Evolutionary conservation across 176 grass and related monocot genomes (phyloP).

Genomic region (Ensete ventricosum): DNA sequence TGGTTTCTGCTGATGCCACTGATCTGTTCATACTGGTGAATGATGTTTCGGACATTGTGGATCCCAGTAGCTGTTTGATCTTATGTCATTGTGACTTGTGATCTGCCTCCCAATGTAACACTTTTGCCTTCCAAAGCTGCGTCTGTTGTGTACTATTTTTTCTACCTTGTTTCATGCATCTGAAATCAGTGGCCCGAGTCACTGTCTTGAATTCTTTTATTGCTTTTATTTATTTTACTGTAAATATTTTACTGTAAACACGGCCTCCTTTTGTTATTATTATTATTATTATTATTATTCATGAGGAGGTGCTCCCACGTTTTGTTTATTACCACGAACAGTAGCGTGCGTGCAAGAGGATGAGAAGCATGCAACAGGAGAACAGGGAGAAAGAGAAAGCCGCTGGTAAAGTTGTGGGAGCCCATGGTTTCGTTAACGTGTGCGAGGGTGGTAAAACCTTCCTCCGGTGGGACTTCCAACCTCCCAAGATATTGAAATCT

Average conservation of each 20-base stretch:
- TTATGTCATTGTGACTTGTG: not conserved
- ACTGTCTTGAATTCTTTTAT: no score
- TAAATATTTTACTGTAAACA: no score
- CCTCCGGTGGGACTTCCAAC: no score
- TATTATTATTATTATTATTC: no score
- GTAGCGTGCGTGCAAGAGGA: not conserved
- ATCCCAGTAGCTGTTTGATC: not conserved
- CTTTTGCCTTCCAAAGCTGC: not conserved
- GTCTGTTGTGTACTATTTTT: not conserved
- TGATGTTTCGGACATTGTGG: not conserved
- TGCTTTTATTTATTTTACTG: no score
- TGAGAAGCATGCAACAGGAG: not conserved
- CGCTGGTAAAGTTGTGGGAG: slow-evolving; percentile 1
- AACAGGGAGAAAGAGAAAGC: not conserved
- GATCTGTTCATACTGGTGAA: not conserved
- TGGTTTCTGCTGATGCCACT: not conserved
- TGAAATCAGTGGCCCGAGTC: not conserved
- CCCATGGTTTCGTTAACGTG: slow-evolving; percentile 1
- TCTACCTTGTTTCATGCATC: not conserved
- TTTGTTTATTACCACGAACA: not conserved
- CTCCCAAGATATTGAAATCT: not conserved
- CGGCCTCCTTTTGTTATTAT: no score
- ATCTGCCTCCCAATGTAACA: not conserved
- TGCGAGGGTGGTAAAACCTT: not conserved
- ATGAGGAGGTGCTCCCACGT: not conserved